phyloP scores from a whole-genome alignment of 768 basidiomycete genomes.

The Rhodotorula diobovata region DNA sequence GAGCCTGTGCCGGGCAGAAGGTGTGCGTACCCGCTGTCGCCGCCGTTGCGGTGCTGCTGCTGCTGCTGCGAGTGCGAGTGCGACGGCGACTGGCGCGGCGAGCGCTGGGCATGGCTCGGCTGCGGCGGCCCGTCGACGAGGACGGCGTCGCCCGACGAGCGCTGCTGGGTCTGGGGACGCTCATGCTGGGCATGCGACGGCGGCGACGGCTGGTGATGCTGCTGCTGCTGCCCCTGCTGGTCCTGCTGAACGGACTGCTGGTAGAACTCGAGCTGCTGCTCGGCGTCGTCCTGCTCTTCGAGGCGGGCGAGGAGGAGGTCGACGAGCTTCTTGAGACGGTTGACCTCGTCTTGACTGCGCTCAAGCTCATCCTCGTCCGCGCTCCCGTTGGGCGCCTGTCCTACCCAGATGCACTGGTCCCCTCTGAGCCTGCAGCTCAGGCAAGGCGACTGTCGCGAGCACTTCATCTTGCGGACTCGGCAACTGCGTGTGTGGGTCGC shows the following conservation, averaged over 20 bases:
- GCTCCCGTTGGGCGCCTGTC: constrained; percentile 17
- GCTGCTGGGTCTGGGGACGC: too few relatives aligned
- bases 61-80: too few relatives aligned
- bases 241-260: background rate
- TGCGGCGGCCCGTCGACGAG: too few relatives aligned
- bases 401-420: constrained; percentile 33
- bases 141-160: too few relatives aligned
- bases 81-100: too few relatives aligned
- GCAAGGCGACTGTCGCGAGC: constrained; percentile 12
- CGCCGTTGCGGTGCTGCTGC: too few relatives aligned
- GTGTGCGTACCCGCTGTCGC: too few relatives aligned
- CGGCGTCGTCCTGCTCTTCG: constrained; percentile 27
- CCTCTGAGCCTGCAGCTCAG: constrained; percentile 22
- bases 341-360: constrained; percentile 10
- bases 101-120: too few relatives aligned
- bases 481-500: background rate
- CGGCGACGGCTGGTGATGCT: background rate
- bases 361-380: constrained; percentile 37
- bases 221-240: background rate
- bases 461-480: constrained; percentile 9
- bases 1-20: background rate
- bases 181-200: too few relatives aligned
- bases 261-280: background rate
- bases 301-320: constrained; percentile 29
- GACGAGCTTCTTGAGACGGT: constrained; percentile 30